Base-by-base conservation (phyloP, 139 green algal species). In the Micractinium sp. region DNA sequence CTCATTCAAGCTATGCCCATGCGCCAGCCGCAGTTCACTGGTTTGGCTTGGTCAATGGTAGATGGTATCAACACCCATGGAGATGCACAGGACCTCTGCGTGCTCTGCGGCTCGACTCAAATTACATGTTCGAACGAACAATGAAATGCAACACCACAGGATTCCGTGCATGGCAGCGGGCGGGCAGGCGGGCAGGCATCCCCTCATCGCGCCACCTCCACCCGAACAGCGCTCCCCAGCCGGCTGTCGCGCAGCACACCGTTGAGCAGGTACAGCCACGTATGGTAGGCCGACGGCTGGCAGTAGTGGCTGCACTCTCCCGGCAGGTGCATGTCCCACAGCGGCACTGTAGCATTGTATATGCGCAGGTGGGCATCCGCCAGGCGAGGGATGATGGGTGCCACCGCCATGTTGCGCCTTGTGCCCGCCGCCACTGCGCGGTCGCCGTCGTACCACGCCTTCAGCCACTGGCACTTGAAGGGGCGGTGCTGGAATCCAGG, bases 281-380 rank as follows among this genome's bases (percentile, higher is more conserved):
- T 39, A 53, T 93, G 91, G 87, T 93, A 93, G 35, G 63, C 81
- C 7, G 53, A 74, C 22, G 91, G 91, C 63, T 90, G 86, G 82
- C 91, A 93, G 71, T 67, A 92, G 81, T 90, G 90, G 38, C 69
- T 92, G 81, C 90, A 92, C 73, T 92, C 90, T 0, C 76, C 61
- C 29, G 56, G 53, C 35, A 84, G 80, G 77, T 93, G 91, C 19
- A 75, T 86, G n/a, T 83, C 36, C 78, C 75, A 92, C 29, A 93
- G 31, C 19, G 91, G 88, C 35, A 90, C 35, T 7, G 78, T 36
- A 25, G 81, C 47, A 78, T 91, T 91, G 77, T 78, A 92, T 22
- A 78, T 91, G 29, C 82, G 47, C 39, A 93, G 47, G 38, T 90
- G 39, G 0, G 91, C 88, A 22, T 89, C 87, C 14, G 85, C 91